These are phyloP conservation scores for Botrytis hyacinthi DNA, from an alignment of 2,329 filamentous ascomycete genomes.

Conservation along the genomic window DNA sequence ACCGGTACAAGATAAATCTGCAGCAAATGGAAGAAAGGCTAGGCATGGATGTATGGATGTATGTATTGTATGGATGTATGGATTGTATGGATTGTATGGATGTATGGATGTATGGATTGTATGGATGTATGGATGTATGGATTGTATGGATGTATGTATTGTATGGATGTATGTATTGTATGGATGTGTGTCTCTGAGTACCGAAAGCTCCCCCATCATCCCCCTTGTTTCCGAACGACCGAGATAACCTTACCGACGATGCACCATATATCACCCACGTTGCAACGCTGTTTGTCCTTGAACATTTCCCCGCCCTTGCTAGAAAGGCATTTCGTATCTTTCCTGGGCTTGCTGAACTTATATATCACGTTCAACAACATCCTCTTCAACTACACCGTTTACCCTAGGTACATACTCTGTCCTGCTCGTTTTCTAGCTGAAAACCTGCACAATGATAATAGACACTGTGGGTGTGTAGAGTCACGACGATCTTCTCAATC, in stretches of 20 bases:
- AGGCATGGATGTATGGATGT: background rate
- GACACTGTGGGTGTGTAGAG: background rate
- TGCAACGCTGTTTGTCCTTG: background rate
- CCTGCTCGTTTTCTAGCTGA: background rate
- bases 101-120: background rate
- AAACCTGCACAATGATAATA: background rate
- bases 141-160: background rate
- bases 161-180: background rate
- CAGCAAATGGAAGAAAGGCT: background rate
- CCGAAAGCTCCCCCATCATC: background rate
- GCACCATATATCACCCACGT: background rate
- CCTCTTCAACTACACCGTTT: background rate
- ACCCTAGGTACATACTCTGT: background rate
- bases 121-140: background rate
- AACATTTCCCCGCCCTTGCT: background rate
- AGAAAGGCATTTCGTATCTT: background rate
- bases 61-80: background rate
- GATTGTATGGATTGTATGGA: background rate
- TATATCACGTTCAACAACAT: background rate
- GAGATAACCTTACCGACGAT: slow-evolving; percentile 4
- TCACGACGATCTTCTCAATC: background rate
- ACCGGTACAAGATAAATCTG: background rate
- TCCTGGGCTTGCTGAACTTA: background rate
- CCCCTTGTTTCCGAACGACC: slow-evolving; percentile 17
- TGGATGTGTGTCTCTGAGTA: background rate